Conservation (phyloP, 345 rosid genomes). For the Dipteronia sinensis region DNA sequence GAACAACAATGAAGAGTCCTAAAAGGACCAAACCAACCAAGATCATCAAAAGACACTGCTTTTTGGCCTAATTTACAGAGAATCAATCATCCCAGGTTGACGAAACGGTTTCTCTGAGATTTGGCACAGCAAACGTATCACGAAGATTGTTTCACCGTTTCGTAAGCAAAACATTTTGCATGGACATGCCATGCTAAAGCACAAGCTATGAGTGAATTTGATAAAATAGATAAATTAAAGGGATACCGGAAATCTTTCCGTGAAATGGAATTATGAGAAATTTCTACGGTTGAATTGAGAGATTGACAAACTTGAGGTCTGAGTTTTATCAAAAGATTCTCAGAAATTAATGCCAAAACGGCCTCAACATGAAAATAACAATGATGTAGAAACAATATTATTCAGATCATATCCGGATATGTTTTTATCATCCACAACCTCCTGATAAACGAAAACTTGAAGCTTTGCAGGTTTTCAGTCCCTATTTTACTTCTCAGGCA, state of each 20-base stretch:
- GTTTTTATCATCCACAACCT: conserved; percentile 21
- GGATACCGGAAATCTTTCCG: too few species aligned
- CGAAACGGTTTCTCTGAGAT: background rate
- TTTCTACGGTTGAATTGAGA: background rate
- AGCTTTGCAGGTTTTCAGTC: background rate
- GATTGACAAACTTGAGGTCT: background rate
- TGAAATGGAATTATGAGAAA: background rate
- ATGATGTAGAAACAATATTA: conserved; percentile 26
- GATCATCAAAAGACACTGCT: too few species aligned
- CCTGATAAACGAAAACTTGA: conserved; percentile 16
- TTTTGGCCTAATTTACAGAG: background rate
- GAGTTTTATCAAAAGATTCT: background rate
- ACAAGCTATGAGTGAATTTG: too few species aligned
- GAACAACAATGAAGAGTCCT: too few species aligned
- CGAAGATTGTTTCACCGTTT: background rate
- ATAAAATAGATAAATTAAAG: background rate
- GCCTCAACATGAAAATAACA: conserved; percentile 21
- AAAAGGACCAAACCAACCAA: too few species aligned
- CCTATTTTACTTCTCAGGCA: conserved; percentile 38
- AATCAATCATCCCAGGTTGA: background rate
- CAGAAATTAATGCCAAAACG: conserved; percentile 11
- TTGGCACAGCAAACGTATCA: background rate
- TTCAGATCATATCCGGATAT: conserved; percentile 18
- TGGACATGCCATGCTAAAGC: background rate
- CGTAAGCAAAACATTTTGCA: background rate